phyloP scores from a whole-genome alignment of 2,329 filamentous ascomycete species.

The Aureobasidium melanogenum region DNA sequence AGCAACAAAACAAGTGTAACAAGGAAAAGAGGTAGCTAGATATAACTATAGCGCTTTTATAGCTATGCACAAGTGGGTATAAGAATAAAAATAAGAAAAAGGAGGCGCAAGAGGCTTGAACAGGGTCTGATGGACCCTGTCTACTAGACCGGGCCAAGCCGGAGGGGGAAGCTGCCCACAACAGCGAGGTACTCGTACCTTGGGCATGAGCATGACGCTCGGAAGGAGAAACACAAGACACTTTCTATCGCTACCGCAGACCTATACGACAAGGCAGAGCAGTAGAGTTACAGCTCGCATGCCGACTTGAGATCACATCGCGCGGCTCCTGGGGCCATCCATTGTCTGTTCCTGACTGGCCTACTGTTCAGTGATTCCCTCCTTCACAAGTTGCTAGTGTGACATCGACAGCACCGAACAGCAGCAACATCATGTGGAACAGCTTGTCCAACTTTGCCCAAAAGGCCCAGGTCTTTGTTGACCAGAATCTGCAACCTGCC shows the following conservation, averaged over 20 bases:
- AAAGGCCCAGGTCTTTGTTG: constrained; percentile 91
- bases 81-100: neutral
- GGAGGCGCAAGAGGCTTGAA: neutral
- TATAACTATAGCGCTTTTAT: no score
- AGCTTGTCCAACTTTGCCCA: constrained; percentile 76
- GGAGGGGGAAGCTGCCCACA: neutral
- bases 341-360: neutral
- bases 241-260: neutral
- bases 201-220: neutral
- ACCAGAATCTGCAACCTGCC: constrained; percentile 60
- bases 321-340: neutral
- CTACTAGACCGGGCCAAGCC: neutral
- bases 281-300: neutral
- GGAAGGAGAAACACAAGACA: neutral
- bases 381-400: neutral
- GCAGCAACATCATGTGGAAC: constrained; percentile 44
- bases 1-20: neutral
- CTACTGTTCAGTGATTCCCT: neutral
- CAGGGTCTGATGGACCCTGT: neutral
- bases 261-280: neutral
- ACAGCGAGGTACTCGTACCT: neutral
- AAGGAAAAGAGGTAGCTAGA: neutral
- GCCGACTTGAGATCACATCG: neutral
- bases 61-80: neutral
- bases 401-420: no score